These are phyloP conservation scores for Santalum album DNA, from an alignment of 164 flowering plant species.

Conservation along the genomic window DNA sequence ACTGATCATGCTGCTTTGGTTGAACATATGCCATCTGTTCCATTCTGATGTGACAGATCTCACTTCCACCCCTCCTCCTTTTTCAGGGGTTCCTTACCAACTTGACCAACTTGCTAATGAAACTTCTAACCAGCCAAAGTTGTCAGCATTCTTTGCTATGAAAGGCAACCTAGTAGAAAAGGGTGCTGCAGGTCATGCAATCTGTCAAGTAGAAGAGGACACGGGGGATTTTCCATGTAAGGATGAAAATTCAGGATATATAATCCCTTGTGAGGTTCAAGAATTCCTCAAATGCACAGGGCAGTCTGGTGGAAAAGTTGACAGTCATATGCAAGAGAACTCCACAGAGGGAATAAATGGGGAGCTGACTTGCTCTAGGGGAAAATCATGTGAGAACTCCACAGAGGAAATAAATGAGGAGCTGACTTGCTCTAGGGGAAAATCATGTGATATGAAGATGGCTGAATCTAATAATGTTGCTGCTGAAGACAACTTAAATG, in stretches of 20 bases:
- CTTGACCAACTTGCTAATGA: slow-evolving; percentile 64
- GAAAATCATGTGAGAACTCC: slow-evolving; percentile 16
- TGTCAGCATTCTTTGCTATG: slow-evolving; percentile 61
- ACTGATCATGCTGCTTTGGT: too few relatives aligned
- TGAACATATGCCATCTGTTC: too few relatives aligned
- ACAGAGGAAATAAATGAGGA: slow-evolving; percentile 2
- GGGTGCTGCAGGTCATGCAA: slow-evolving; percentile 14
- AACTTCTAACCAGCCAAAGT: slow-evolving; percentile 52
- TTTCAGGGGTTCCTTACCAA: slow-evolving; percentile 86
- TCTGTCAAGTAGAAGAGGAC: slow-evolving; percentile 21
- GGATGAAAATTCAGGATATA: slow-evolving; percentile 10
- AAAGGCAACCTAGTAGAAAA: slow-evolving; percentile 24
- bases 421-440: slow-evolving; percentile 11
- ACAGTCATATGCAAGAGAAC: slow-evolving; percentile 8
- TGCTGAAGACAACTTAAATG: slow-evolving; percentile 15
- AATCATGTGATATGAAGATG: slow-evolving; percentile 11
- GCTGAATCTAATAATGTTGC: slow-evolving; percentile 11
- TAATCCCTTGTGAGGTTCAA: slow-evolving; percentile 18
- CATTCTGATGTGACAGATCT: too few relatives aligned
- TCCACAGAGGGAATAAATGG: slow-evolving; percentile 9
- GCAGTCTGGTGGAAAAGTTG: slow-evolving; percentile 15
- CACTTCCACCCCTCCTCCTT: not conserved
- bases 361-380: slow-evolving; percentile 15
- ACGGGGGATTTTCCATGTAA: slow-evolving; percentile 16
- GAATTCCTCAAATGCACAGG: slow-evolving; percentile 9